These are phyloP conservation scores for Trichosporon sp. DNA, from an alignment of 1,284 basidiomycete species.

Conservation along the genomic window DNA sequence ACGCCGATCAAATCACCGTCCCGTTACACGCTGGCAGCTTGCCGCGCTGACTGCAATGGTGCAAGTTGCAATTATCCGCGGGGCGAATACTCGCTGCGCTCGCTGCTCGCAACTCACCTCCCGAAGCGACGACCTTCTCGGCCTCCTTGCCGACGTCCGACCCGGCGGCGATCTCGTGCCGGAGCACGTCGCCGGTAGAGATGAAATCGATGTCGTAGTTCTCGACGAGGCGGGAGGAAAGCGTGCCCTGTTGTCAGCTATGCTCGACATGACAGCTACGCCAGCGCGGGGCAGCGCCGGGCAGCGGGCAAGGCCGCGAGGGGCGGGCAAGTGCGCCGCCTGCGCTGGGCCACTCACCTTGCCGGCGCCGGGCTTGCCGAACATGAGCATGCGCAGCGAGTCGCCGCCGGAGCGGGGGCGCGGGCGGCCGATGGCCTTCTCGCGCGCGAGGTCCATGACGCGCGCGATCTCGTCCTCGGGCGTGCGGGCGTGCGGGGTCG, in stretches of 20 bases:
- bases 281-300: too few relatives aligned
- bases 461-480: conserved; percentile 18
- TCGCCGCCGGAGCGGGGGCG: conserved; percentile 8
- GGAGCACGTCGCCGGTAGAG: conserved; percentile 49
- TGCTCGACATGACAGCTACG: too few relatives aligned
- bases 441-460: conserved; percentile 2
- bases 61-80: too few relatives aligned
- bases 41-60: too few relatives aligned
- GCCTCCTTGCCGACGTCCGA: conserved; percentile 8
- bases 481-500: conserved; percentile 19
- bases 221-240: conserved; percentile 44
- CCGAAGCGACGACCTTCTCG: conserved; percentile 3
- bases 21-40: too few relatives aligned
- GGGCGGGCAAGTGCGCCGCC: too few relatives aligned
- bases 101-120: conserved; percentile 6
- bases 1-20: too few relatives aligned
- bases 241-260: conserved; percentile 32
- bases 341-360: conserved; percentile 35
- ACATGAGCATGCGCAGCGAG: conserved; percentile 44
- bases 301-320: too few relatives aligned
- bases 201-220: conserved; percentile 49
- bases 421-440: conserved; percentile 1
- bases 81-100: too few relatives aligned
- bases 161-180: conserved; percentile 47
- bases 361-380: conserved; percentile 49